Conservation (phyloP, 257 asterid genomes). For the Fraxinus quadrangulata region DNA sequence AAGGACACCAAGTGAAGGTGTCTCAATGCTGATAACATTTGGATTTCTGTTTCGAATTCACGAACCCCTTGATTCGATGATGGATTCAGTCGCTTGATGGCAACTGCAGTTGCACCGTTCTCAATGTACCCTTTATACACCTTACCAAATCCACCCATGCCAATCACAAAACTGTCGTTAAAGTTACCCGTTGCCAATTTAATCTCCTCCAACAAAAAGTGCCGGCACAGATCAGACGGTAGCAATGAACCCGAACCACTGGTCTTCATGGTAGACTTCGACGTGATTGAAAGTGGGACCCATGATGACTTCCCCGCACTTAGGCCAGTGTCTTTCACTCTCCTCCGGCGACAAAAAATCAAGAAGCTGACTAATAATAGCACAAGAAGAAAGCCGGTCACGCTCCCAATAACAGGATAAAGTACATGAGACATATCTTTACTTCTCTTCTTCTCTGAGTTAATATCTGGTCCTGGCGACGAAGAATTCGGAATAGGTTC, state of each 20-base stretch:
- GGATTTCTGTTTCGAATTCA: conserved; percentile 68
- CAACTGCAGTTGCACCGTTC: conserved; percentile 38
- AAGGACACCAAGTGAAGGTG: conserved; percentile 65
- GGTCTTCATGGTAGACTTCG: conserved; percentile 31
- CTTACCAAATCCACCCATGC: conserved; percentile 63
- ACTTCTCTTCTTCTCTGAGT: too few relatives aligned
- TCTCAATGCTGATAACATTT: conserved; percentile 59
- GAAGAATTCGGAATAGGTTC: too few relatives aligned
- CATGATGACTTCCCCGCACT: conserved; percentile 38
- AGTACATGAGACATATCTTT: too few relatives aligned
- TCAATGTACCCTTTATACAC: conserved; percentile 56
- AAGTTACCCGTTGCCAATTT: conserved; percentile 47
- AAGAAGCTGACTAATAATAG: conserved; percentile 15
- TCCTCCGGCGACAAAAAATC: conserved; percentile 31
- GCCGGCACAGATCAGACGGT: conserved; percentile 39
- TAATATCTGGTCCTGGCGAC: too few relatives aligned
- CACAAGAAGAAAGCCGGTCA: conserved; percentile 18
- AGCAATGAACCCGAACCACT: conserved; percentile 32
- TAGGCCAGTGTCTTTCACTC: conserved; percentile 26
- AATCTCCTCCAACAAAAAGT: conserved; percentile 51
- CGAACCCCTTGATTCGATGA: conserved; percentile 54
- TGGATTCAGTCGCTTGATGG: conserved; percentile 49
- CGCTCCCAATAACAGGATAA: conserved; percentile 31
- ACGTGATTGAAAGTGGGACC: conserved; percentile 27
- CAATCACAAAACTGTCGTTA: conserved; percentile 39